These are phyloP conservation scores for Isabelozyma gotoi DNA, from an alignment of 805 yeast species.

Conservation along the genomic window DNA sequence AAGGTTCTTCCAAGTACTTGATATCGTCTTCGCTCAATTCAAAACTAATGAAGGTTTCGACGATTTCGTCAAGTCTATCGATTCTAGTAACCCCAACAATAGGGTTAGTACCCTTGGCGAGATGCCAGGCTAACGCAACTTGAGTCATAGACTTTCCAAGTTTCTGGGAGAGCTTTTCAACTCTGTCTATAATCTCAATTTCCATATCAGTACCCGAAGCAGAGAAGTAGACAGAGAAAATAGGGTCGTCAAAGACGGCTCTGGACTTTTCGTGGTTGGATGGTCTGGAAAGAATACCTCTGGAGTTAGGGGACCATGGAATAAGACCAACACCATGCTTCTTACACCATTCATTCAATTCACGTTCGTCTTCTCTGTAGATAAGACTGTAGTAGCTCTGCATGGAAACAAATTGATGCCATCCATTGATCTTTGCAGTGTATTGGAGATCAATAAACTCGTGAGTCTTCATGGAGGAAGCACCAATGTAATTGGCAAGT, in stretches of 20 bases:
- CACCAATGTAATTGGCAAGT: constrained; percentile 55
- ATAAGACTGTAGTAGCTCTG: too few relatives aligned
- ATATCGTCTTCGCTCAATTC: too few relatives aligned
- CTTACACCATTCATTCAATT: too few relatives aligned
- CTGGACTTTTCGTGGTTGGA: constrained; percentile 1
- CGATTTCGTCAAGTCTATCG: too few relatives aligned
- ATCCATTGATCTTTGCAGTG: too few relatives aligned
- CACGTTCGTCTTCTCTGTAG: too few relatives aligned
- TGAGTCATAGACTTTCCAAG: constrained; percentile 45
- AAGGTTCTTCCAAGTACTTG: too few relatives aligned
- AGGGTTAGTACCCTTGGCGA: constrained; percentile 15
- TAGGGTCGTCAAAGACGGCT: neutral
- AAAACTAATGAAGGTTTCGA: too few relatives aligned
- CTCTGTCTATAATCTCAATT: constrained; percentile 30
- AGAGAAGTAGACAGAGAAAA: too few relatives aligned
- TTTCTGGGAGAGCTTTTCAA: constrained; percentile 53
- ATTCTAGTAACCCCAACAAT: constrained; percentile 17
- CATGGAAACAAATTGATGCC: too few relatives aligned
- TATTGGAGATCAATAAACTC: too few relatives aligned
- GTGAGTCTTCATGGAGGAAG: constrained; percentile 62
- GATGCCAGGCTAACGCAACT: constrained; percentile 20
- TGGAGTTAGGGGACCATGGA: constrained; percentile 60
- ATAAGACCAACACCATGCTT: constrained; percentile 47
- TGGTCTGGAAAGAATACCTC: constrained; percentile 55
- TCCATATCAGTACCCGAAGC: constrained; percentile 8